Evolutionary conservation across 768 basidiomycete genomes (phyloP).

Genomic region (Pisolithus sp.): DNA sequence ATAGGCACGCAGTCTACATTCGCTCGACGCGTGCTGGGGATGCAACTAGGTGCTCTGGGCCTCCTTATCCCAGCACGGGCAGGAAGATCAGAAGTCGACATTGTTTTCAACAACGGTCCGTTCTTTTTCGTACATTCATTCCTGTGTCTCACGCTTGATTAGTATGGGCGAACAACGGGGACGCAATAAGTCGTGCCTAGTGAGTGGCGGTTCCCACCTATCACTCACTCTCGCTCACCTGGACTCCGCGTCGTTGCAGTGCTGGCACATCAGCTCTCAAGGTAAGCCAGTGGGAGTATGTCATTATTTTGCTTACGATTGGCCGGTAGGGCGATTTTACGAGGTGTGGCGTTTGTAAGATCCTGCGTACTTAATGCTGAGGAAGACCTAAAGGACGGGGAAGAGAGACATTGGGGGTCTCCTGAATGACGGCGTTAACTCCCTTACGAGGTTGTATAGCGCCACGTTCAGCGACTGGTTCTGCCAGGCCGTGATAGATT

Average conservation of each 20-base stretch:
- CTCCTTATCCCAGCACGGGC: conserved; percentile 49
- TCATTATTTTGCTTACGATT: neutral
- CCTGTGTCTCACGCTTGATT: neutral
- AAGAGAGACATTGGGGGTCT: conserved; percentile 89
- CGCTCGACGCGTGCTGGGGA: conserved; percentile 73
- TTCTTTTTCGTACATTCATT: conserved; percentile 2
- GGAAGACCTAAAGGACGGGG: conserved; percentile 60
- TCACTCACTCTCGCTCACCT: neutral
- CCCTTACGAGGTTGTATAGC: conserved; percentile 83
- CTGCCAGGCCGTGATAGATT: conserved; percentile 92
- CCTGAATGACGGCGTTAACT: conserved; percentile 94
- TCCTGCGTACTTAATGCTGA: conserved; percentile 3
- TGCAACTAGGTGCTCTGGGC: conserved; percentile 68
- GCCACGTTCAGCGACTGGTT: conserved; percentile 96
- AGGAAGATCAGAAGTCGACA: conserved; percentile 56
- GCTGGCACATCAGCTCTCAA: conserved; percentile 96
- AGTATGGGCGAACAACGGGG: conserved; percentile 99
- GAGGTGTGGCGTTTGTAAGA: conserved; percentile 39
- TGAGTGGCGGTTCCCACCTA: conserved; percentile 28
- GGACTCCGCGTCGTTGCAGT: conserved; percentile 34
- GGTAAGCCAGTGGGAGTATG: conserved; percentile 36
- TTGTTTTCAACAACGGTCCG: conserved; percentile 75
- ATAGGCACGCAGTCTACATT: conserved; percentile 69
- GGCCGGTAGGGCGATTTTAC: conserved; percentile 73
- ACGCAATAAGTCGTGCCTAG: conserved; percentile 88